phyloP scores from a whole-genome alignment of 331 rosid species.

The Dryas integrifolia region DNA sequence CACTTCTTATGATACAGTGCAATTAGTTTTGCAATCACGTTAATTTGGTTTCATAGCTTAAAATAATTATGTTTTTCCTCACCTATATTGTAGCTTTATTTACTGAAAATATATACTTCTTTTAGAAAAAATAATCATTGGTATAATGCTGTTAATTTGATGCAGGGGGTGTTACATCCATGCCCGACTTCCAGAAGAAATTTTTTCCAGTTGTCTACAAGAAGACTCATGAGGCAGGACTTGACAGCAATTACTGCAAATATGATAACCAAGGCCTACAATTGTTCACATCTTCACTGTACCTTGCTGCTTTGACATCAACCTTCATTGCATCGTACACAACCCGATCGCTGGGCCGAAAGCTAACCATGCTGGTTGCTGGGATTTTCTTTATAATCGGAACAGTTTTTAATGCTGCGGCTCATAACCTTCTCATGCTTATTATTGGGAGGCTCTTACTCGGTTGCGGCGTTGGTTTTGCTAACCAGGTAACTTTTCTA shows the following conservation, averaged over 20 bases:
- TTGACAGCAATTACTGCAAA: slow-evolving; percentile 62
- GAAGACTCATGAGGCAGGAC: slow-evolving; percentile 13
- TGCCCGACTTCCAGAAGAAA: slow-evolving; percentile 37
- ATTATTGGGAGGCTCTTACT: slow-evolving; percentile 51
- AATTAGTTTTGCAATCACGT: no score
- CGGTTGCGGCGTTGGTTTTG: slow-evolving; percentile 72
- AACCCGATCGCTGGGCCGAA: slow-evolving; percentile 48
- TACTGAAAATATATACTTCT: no score
- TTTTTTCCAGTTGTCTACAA: slow-evolving; percentile 47
- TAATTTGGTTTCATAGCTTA: no score
- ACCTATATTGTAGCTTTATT: no score
- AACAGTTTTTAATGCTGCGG: slow-evolving; percentile 44
- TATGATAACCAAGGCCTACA: slow-evolving; percentile 53
- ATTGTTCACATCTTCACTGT: slow-evolving; percentile 65
- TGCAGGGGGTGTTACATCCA: slow-evolving; percentile 58
- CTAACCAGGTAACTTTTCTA: slow-evolving; percentile 41
- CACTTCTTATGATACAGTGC: no score
- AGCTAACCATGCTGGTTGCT: slow-evolving; percentile 50
- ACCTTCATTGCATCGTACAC: slow-evolving; percentile 44
- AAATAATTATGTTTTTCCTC: no score
- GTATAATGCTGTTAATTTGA: no score
- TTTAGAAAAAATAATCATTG: no score
- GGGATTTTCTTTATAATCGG: slow-evolving; percentile 55
- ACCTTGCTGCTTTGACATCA: slow-evolving; percentile 55
- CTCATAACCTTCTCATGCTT: slow-evolving; percentile 27